Percentiles rank a stretch among this genome's conserved stretches.
These are phyloP conservation scores for Tremellales sp. DNA, from an alignment of 1,284 basidiomycete genomes.

Conservation along the genomic window DNA sequence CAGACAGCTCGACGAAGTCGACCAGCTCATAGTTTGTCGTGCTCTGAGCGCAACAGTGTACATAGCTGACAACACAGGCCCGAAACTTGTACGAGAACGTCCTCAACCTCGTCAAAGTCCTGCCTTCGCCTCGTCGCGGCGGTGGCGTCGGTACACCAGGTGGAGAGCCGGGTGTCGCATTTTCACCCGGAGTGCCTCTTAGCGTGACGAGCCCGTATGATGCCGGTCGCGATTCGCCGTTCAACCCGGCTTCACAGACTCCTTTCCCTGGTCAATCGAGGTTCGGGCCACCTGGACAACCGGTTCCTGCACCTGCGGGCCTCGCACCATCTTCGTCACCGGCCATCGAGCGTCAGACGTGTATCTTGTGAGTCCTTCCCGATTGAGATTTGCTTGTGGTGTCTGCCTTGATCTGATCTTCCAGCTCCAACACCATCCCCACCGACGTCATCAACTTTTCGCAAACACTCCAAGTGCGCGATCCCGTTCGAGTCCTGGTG, in stretches of 20 bases:
- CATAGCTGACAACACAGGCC: conserved; percentile 52
- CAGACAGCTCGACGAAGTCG: conserved; percentile 78
- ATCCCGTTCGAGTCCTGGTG: conserved; percentile 92
- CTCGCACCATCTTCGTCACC: neutral
- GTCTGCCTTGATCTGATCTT: neutral
- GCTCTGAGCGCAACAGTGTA: neutral
- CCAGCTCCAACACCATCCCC: conserved; percentile 56
- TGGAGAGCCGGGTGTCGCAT: conserved; percentile 22
- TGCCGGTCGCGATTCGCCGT: conserved; percentile 51
- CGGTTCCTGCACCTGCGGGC: conserved; percentile 6
- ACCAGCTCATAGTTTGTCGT: conserved; percentile 70
- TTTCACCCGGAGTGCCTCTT: conserved; percentile 31
- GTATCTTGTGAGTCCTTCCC: conserved; percentile 60
- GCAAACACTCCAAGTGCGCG: conserved; percentile 64
- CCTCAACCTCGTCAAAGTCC: conserved; percentile 80
- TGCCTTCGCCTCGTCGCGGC: conserved; percentile 77
- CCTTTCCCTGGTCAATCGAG: conserved; percentile 53
- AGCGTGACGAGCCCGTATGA: conserved; percentile 44
- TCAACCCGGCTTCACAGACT: conserved; percentile 51
- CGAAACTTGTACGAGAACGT: conserved; percentile 94
- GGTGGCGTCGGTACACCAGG: conserved; percentile 29
- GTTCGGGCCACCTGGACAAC: conserved; percentile 20
- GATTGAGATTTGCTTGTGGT: neutral
- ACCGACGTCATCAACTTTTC: conserved; percentile 54
- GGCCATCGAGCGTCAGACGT: conserved; percentile 77